Conservation (phyloP, 345 rosid genomes). For the Gossypium sturtianum region DNA sequence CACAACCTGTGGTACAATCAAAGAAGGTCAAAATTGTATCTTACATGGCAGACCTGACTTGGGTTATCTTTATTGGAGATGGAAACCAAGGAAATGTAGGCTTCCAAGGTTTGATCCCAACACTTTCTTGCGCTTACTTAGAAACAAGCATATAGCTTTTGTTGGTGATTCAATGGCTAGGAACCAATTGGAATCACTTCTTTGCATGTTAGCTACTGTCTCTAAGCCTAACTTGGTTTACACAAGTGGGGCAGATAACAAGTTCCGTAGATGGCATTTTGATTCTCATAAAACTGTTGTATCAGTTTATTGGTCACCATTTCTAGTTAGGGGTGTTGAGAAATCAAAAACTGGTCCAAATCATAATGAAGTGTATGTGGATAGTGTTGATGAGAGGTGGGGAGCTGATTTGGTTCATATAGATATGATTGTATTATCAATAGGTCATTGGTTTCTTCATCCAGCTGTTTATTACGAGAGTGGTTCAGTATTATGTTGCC, state of each 20-base stretch:
- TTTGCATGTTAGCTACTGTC: conserved; percentile 66
- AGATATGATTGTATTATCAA: conserved; percentile 56
- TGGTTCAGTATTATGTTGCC: conserved; percentile 68
- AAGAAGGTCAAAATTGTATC: conserved; percentile 80
- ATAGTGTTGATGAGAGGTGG: conserved; percentile 75
- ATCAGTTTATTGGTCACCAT: conserved; percentile 94
- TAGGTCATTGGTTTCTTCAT: conserved; percentile 93
- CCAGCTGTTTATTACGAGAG: conserved; percentile 77
- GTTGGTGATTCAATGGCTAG: conserved; percentile 96
- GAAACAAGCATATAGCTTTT: conserved; percentile 69
- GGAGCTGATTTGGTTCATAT: conserved; percentile 51
- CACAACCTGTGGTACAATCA: conserved; percentile 72
- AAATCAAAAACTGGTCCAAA: conserved; percentile 54
- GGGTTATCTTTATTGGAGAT: conserved; percentile 82
- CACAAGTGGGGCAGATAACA: conserved; percentile 66
- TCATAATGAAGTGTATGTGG: conserved; percentile 62
- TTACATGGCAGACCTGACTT: conserved; percentile 79
- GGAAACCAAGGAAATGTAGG: conserved; percentile 69
- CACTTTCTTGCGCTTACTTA: conserved; percentile 50
- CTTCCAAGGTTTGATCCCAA: conserved; percentile 80
- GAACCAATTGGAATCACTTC: conserved; percentile 86
- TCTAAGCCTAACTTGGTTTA: conserved; percentile 58
- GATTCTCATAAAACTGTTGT: conserved; percentile 44
- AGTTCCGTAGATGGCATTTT: conserved; percentile 73
- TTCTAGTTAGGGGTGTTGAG: conserved; percentile 75